These are phyloP conservation scores for Aurifilum marmelostoma DNA, from an alignment of 2,329 filamentous ascomycete genomes.

Conservation along the genomic window DNA sequence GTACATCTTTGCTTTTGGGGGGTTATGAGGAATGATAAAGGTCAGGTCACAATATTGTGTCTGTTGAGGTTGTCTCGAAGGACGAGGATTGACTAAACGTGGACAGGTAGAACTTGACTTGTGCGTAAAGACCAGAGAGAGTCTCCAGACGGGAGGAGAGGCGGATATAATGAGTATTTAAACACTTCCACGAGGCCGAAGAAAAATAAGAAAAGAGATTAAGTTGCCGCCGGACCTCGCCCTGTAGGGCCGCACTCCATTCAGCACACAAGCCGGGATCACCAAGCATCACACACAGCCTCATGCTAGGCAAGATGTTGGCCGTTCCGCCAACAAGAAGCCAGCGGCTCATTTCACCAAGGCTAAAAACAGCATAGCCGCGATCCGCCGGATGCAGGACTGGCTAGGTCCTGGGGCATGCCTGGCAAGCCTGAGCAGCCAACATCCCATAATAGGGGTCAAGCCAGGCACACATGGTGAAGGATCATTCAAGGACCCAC, in stretches of 20 bases:
- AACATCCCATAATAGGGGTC: not conserved
- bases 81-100: not conserved
- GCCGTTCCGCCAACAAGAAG: not conserved
- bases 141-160: not conserved
- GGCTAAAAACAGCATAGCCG: not conserved
- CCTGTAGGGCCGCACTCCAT: not conserved
- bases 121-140: not conserved
- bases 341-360: constrained; percentile 5
- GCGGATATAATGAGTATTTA: not conserved
- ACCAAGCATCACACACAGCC: not conserved
- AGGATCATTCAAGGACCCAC: not conserved
- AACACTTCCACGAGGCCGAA: not conserved
- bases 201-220: not conserved
- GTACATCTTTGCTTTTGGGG: constrained; percentile 33
- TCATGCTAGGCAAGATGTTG: not conserved
- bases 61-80: not conserved
- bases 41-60: not conserved
- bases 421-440: not conserved
- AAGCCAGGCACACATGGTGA: not conserved
- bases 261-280: not conserved
- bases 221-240: not conserved
- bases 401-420: not conserved
- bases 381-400: not conserved
- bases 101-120: not conserved
- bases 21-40: not conserved